Evolutionary conservation across 192 early-diverging fungal genomes (phyloP), one percentile per base, ranked within the genome.

Genomic region (Entomortierella lignicola): DNA sequence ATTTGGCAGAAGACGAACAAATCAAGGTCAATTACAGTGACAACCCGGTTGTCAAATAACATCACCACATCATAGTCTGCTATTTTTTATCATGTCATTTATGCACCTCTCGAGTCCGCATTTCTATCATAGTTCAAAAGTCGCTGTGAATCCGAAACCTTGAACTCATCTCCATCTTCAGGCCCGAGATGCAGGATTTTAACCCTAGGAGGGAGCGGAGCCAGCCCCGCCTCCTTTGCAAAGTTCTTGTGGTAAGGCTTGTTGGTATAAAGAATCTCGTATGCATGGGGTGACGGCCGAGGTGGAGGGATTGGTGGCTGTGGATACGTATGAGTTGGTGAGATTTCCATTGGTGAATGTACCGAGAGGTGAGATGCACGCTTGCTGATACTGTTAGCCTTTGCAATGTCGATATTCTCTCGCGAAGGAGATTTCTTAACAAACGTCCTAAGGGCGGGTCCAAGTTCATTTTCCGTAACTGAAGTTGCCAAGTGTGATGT

Each of bases 201-300:
- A 8, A 74, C 72, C 12, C 72, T 29, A 0, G 72, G 72, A 27
- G 72, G 72, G 15, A 74, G 34, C 8, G 72, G 72, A 0, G 63
- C 58, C 51, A 74, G 50, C 0, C 72, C 72, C 13, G 72, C 72
- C 23, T 74, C 63, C 64, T 66, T 74, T 18, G 72, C 72, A 37
- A 74, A 74, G 51, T 66, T 74, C 64, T 62, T 66, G 52, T 74
- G 72, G 55, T 74, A 74, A 3, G 72, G 72, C 20, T 74, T 74
- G 72, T 74, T 74, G 72, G 64, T 74, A 66, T 74, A 74, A 34
- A 74, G 64, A 61, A 74, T 74, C 30, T 74, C 72, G 26, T 66
- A 74, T 11, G 64, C 72, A 50, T 66, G 63, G 29, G 72, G 63
- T 0, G 63, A 48, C n/a, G 72, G 72, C 41, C 63, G 48, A 7